A percentile compares a stretch with the other conserved stretches of the same genome.
These are phyloP conservation scores for Pestalotiopsis sp. DNA, from an alignment of 2,329 filamentous ascomycete species.

Conservation along the genomic window DNA sequence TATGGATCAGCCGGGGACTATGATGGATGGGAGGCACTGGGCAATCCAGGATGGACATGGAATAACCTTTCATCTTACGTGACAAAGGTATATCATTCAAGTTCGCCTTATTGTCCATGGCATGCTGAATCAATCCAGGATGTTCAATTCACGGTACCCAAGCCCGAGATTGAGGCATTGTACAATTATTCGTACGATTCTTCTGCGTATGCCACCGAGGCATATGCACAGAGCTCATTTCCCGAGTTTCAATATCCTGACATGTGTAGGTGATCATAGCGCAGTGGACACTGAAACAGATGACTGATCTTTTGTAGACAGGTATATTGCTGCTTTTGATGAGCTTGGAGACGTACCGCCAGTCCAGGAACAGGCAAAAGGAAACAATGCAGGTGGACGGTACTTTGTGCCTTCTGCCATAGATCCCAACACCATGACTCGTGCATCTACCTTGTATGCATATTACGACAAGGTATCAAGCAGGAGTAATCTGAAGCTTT, in stretches of 20 bases:
- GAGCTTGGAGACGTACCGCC: neutral
- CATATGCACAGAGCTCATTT: neutral
- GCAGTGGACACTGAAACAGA: neutral
- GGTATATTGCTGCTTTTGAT: conserved; percentile 7
- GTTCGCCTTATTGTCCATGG: neutral
- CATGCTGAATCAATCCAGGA: neutral
- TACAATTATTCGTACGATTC: conserved; percentile 10
- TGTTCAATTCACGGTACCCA: conserved; percentile 3
- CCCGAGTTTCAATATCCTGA: conserved; percentile 11
- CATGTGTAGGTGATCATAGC: neutral
- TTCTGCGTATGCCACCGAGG: conserved; percentile 6
- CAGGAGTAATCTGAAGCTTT: conserved; percentile 4
- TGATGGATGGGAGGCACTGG: conserved; percentile 39
- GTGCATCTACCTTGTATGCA: conserved; percentile 5
- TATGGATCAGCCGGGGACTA: conserved; percentile 28
- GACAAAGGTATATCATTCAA: conserved; percentile 21
- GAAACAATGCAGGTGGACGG: neutral
- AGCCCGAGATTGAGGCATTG: neutral
- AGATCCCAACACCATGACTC: neutral
- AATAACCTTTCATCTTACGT: conserved; percentile 32
- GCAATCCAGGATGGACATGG: conserved; percentile 41
- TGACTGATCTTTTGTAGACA: neutral
- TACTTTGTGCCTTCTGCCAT: neutral
- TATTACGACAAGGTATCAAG: conserved; percentile 8
- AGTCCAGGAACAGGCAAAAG: conserved; percentile 1